Evolutionary conservation across 2,329 filamentous ascomycete species (phyloP), one percentile per base, ranked within the genome.

Genomic region (Bimuria novae-zelandiae): DNA sequence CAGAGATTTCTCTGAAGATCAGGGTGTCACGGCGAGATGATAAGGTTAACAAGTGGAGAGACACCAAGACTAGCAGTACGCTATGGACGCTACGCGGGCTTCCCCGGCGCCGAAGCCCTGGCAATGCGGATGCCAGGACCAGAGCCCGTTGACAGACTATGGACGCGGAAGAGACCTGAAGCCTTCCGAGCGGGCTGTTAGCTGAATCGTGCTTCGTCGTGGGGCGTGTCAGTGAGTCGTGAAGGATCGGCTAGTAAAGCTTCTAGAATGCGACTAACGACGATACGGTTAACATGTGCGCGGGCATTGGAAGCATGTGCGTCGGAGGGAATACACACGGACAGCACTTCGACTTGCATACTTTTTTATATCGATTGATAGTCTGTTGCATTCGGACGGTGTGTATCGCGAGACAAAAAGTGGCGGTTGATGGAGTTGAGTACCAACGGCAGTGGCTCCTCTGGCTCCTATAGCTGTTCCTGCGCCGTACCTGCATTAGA

Each of bases 401-500:
- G 14, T 16, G 22, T 19, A 29, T 47, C 44, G 44, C 39, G 44
- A 47, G 29, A 42, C 17, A 41, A 11, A 3, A n/a, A 11, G 40
- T 41, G 39, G 39, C 40, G 25, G 25, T n/a, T n/a, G 40, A 30
- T 47, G 56, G 50, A 52, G 56, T 56, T 51, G 49, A 49, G 55
- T 57, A 58, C 57, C 44, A 30, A 25, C 33, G 22, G 23, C 16
- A 23, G 22, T 39, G 23, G 29, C 56, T 57, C 57, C 56, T 61
- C 52, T 60, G 42, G 29, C 30, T 61, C 57, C 56, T 61, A 53
- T 60, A 29, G 29, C 30, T 61, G 73, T 75, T 69, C 73, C 73
- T 76, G 73, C 73, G 67, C 62, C 54, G 70, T 73, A 71, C 70
- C 70, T 73, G 70, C 70, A 73, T 74, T 72, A 73, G 72, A 57